Evolutionary conservation across 176 grass and related monocot species (phyloP).

Genomic region (Lolium perenne): DNA sequence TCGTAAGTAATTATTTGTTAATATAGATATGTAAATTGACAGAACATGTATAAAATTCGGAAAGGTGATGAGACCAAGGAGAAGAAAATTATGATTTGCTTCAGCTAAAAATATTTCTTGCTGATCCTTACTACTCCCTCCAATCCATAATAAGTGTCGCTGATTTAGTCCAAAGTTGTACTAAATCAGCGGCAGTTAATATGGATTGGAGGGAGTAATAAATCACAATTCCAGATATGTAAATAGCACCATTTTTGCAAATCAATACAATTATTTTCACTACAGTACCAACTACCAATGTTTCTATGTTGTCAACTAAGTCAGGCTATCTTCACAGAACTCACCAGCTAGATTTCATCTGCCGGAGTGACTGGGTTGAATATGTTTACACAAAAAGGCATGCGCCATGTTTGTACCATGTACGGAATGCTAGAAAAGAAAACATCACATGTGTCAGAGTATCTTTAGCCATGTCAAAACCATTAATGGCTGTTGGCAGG

Average conservation of each 20-base stretch:
- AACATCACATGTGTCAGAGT: not conserved
- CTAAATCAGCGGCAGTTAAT: no score
- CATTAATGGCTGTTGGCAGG: not conserved
- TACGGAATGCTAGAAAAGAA: not conserved
- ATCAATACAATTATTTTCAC: not conserved
- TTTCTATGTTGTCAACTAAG: constrained; percentile 22
- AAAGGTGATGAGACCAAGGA: not conserved
- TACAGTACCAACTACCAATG: not conserved
- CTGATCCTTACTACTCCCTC: not conserved
- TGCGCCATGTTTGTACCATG: not conserved
- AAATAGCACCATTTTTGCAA: not conserved
- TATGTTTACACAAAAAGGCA: constrained; percentile 15
- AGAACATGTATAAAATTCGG: constrained; percentile 12
- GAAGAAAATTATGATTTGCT: constrained; percentile 1
- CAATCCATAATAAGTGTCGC: no score
- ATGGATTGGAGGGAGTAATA: no score
- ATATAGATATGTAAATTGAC: constrained; percentile 11
- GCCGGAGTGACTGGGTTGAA: not conserved
- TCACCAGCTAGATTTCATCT: not conserved
- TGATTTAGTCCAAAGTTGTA: no score
- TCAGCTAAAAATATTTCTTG: constrained; percentile 1
- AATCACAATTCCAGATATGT: not conserved
- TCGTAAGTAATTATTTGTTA: not conserved
- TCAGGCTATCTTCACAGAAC: not conserved
- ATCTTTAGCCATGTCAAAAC: constrained; percentile 2